These are phyloP conservation scores for Penicillium sp. DNA, from an alignment of 2,329 filamentous ascomycete species.

Conservation along the genomic window DNA sequence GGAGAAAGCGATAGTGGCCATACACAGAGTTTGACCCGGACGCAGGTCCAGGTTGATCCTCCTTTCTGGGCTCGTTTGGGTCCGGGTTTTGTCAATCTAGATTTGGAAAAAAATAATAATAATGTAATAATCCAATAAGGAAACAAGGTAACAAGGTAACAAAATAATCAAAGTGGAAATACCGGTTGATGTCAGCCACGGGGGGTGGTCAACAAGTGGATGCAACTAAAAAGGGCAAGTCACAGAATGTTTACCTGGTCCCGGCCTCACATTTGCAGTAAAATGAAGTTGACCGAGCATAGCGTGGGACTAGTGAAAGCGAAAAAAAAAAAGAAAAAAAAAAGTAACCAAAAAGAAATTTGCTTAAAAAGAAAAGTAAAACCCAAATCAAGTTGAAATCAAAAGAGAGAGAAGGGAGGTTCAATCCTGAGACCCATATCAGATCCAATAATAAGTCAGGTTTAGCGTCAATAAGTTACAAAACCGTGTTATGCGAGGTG, in stretches of 20 bases:
- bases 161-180: slow-evolving; percentile 23
- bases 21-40: slow-evolving; percentile 40
- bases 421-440: slow-evolving; percentile 31
- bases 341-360: too few relatives aligned
- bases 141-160: not conserved
- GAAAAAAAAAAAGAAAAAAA: slow-evolving; percentile 2
- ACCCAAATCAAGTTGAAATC: slow-evolving; percentile 4
- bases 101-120: slow-evolving; percentile 13
- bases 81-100: slow-evolving; percentile 33
- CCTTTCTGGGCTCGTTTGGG: slow-evolving; percentile 38
- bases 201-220: slow-evolving; percentile 30
- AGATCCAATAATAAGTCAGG: slow-evolving; percentile 37
- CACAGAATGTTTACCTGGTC: slow-evolving; percentile 27
- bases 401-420: not conserved
- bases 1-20: slow-evolving; percentile 31
- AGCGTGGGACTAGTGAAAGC: slow-evolving; percentile 10
- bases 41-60: slow-evolving; percentile 44
- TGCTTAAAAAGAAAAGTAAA: slow-evolving; percentile 2
- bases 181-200: slow-evolving; percentile 40
- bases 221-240: slow-evolving; percentile 32
- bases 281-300: slow-evolving; percentile 11
- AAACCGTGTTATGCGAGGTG: slow-evolving; percentile 14
- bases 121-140: slow-evolving; percentile 1
- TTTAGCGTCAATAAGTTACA: slow-evolving; percentile 22
- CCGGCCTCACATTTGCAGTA: slow-evolving; percentile 12